Conservation (phyloP, 345 rosid genomes). For the Syzygium grande region DNA sequence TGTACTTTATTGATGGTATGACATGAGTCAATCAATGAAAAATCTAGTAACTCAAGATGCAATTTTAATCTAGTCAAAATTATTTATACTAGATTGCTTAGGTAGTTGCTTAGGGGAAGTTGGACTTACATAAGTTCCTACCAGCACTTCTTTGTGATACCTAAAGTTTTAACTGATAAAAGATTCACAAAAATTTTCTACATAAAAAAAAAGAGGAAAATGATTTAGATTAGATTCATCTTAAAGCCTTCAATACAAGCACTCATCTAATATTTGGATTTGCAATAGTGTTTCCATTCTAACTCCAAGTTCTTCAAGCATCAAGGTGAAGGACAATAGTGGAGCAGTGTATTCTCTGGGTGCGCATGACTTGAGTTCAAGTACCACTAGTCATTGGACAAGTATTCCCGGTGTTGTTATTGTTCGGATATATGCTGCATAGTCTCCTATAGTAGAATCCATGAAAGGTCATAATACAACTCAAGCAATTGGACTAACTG, state of each 20-base stretch:
- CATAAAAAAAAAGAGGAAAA: not conserved
- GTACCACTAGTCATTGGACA: slow-evolving; percentile 15
- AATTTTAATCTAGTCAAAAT: not conserved
- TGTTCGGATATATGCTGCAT: slow-evolving; percentile 24
- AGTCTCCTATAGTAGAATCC: slow-evolving; percentile 4
- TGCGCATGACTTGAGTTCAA: slow-evolving; percentile 37
- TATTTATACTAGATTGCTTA: not conserved
- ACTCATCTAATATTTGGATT: not conserved
- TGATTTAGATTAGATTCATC: not conserved
- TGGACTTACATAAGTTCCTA: not conserved
- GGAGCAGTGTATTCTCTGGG: slow-evolving; percentile 38
- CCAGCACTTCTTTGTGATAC: not conserved
- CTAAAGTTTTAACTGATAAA: not conserved
- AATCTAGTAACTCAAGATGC: not conserved
- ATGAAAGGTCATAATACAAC: not conserved
- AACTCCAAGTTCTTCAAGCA: slow-evolving; percentile 64
- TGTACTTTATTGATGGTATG: not conserved
- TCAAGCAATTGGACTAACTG: not conserved
- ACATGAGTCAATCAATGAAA: not conserved
- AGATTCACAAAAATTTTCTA: not conserved
- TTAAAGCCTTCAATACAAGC: not conserved
- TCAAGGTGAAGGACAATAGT: slow-evolving; percentile 43
- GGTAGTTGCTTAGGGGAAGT: not conserved
- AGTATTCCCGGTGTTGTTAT: slow-evolving; percentile 17
- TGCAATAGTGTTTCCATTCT: not conserved